Evolutionary conservation across 202 grass and related monocot genomes (phyloP).

Genomic region (Saccharum hybrid): DNA sequence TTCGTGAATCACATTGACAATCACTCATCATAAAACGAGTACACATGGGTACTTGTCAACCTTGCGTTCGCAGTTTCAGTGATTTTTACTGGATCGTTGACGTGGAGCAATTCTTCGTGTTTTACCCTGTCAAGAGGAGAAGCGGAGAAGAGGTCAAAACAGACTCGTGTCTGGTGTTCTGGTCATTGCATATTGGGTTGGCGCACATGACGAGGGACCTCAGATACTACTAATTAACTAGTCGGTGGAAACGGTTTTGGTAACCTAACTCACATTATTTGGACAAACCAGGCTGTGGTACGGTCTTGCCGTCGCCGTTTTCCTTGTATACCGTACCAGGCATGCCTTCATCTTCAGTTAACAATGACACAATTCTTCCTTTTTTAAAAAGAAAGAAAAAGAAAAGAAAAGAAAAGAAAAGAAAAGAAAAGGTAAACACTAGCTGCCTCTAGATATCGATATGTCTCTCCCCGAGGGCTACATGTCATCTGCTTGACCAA

Average conservation of each 20-base stretch:
- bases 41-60: too few species aligned
- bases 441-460: not conserved
- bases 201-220: not conserved
- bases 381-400: not conserved
- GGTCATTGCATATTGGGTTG: slow-evolving; percentile 36
- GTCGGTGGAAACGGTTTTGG: slow-evolving; percentile 26
- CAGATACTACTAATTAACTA: slow-evolving; percentile 1
- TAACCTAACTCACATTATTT: not conserved
- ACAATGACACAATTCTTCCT: slow-evolving; percentile 22
- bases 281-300: not conserved
- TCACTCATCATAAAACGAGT: too few species aligned
- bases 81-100: not conserved
- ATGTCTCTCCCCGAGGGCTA: slow-evolving; percentile 34
- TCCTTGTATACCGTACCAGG: not conserved
- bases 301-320: not conserved
- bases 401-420: not conserved
- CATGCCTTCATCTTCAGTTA: slow-evolving; percentile 13
- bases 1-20: too few species aligned
- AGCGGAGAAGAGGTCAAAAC: slow-evolving; percentile 36
- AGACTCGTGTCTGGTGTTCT: not conserved
- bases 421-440: not conserved
- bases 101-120: not conserved
- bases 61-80: not conserved
- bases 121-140: slow-evolving; percentile 35
- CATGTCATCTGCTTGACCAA: slow-evolving; percentile 41